Evolutionary conservation across 345 rosid genomes (phyloP).

Genomic region (Gossypium rotundifolium): DNA sequence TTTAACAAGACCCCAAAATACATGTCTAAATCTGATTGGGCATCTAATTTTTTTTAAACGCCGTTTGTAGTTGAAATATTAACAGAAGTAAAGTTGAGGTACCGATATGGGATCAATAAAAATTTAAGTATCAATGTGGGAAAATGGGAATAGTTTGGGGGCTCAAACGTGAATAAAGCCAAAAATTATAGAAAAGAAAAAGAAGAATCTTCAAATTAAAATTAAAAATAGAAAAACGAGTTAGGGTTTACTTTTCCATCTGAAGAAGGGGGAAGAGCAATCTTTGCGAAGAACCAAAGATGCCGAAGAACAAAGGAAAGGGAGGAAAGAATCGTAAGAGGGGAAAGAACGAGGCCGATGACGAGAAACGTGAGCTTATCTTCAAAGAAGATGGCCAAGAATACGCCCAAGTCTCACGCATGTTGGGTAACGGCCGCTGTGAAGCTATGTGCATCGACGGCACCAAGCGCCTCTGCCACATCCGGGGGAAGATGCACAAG

Average conservation of each 20-base stretch:
- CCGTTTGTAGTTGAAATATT: too few relatives aligned
- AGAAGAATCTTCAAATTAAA: background rate
- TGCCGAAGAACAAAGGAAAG: conserved; percentile 71
- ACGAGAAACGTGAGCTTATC: conserved; percentile 53
- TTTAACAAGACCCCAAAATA: too few relatives aligned
- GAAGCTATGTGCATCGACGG: conserved; percentile 59
- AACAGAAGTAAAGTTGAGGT: too few relatives aligned
- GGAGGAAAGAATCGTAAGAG: conserved; percentile 70
- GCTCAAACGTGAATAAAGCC: background rate
- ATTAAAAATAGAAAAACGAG: background rate
- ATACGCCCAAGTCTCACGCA: conserved; percentile 48
- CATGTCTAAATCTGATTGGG: too few relatives aligned
- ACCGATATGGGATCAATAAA: too few relatives aligned
- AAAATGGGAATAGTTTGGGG: too few relatives aligned
- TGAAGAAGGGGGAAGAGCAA: background rate
- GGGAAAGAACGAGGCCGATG: conserved; percentile 63
- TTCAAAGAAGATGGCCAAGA: conserved; percentile 63
- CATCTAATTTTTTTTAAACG: too few relatives aligned
- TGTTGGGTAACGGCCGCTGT: conserved; percentile 59
- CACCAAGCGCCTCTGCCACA: conserved; percentile 48
- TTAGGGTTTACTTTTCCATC: background rate
- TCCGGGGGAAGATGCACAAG: conserved; percentile 66
- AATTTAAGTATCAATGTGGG: too few relatives aligned
- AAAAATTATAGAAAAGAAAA: too few relatives aligned
- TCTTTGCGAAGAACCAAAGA: conserved; percentile 7